Percentiles rank a stretch among this genome's conserved stretches.
phyloP scores from a whole-genome alignment of 1,284 basidiomycete species.

The Leccinum griseonigrum region DNA sequence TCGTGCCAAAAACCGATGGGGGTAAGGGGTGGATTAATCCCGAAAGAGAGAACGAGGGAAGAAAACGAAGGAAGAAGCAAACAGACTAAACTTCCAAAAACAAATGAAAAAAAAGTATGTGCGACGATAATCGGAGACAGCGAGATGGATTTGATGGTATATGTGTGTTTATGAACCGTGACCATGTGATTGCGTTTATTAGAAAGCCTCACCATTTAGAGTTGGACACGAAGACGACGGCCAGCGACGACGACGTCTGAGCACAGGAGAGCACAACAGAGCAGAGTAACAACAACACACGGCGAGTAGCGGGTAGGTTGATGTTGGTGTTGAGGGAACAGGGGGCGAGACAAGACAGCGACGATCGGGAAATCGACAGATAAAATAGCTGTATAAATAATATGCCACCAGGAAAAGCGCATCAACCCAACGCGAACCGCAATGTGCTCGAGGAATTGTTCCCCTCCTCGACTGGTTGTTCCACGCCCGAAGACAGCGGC shows the following conservation, averaged over 20 bases:
- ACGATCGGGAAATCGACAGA: not conserved
- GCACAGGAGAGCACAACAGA: not conserved
- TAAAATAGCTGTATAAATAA: slow-evolving; percentile 31
- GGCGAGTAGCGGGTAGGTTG: not conserved
- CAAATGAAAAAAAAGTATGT: not conserved
- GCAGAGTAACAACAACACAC: not conserved
- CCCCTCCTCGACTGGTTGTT: slow-evolving; percentile 23
- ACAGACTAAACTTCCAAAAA: not conserved
- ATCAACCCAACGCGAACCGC: slow-evolving; percentile 30
- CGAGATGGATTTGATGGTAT: not conserved
- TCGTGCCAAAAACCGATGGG: not conserved
- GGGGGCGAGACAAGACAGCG: not conserved
- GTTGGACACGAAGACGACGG: not conserved
- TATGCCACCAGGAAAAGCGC: not conserved
- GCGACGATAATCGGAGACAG: not conserved
- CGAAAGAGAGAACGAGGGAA: not conserved
- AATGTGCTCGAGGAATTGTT: slow-evolving; percentile 29
- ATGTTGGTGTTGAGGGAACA: not conserved
- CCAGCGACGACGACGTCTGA: not conserved
- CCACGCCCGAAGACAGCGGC: slow-evolving; percentile 10
- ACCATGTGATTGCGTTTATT: not conserved
- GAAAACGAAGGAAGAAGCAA: not conserved
- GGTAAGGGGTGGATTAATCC: not conserved
- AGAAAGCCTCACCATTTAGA: not conserved
- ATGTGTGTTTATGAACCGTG: not conserved